Conservation (phyloP, 192 early-diverging fungal species). For the Coemansia sp. region DNA sequence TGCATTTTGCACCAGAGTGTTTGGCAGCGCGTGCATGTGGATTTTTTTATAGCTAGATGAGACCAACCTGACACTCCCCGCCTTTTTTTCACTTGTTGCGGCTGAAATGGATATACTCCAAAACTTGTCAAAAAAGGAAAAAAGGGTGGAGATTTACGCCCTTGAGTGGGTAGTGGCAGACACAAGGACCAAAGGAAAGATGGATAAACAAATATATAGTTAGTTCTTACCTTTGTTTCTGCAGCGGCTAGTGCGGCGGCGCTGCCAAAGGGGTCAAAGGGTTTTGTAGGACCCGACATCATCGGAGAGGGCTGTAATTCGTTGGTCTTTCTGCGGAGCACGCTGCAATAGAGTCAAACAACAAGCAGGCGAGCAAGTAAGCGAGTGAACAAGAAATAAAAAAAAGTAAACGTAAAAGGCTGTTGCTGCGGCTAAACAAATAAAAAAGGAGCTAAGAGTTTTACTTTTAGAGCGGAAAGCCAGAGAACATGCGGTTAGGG, state of each 20-base stretch:
- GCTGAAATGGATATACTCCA: not conserved
- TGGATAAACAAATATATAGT: not conserved
- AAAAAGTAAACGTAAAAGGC: not conserved
- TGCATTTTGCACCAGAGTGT: not conserved
- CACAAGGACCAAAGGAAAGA: not conserved
- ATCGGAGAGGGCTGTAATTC: constrained; percentile 10
- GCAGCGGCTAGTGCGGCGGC: constrained; percentile 14
- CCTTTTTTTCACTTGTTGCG: not conserved
- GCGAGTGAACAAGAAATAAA: not conserved
- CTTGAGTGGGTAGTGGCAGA: not conserved
- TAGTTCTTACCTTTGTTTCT: constrained; percentile 36
- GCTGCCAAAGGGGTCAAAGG: constrained; percentile 50
- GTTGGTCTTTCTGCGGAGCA: not conserved
- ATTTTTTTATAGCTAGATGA: not conserved
- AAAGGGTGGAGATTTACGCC: too few species aligned
- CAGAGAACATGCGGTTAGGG: not conserved
- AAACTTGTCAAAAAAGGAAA: too few species aligned
- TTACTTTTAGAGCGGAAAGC: not conserved
- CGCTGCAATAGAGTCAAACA: constrained; percentile 1
- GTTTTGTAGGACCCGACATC: constrained; percentile 49
- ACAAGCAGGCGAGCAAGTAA: not conserved
- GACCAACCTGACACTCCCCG: not conserved
- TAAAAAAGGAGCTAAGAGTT: not conserved
- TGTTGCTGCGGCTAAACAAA: not conserved
- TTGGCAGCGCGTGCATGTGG: not conserved